Base-by-base conservation (phyloP, 768 basidiomycete species). In the Podaxis sp. region DNA sequence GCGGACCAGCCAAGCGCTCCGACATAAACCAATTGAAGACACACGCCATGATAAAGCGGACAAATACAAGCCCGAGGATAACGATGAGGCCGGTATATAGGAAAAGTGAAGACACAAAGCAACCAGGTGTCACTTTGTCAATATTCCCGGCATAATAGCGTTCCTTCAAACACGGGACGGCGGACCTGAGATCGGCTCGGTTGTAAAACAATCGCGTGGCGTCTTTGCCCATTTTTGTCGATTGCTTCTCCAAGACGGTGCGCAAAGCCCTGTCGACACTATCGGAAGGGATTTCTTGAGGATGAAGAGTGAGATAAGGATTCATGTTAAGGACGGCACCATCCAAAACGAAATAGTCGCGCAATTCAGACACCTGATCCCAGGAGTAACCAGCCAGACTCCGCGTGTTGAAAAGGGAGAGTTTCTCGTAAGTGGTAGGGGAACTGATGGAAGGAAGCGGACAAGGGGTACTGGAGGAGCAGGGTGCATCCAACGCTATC, bases 1-100 rank as follows among this genome's bases (percentile, higher is more conserved):
- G 92, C 25, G 92, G 85, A 10, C 86, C 85, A 16, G 94, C 90
- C 36, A 98, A 82, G 57, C 82, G 82, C 6, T 83, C 84, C 9
- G 95, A 95, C 52, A 98, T 76, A 78, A 93, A 96, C 97, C 97
- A 99, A 68, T 86, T 94, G 82, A 98, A 99, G 44, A 96, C 72
- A 72, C 93, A 93, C 0, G 97, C 97, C 96, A 99, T 98, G 67
- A 81, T 73, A 75, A 98, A 99, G 37, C 97, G 91, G 35, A 93
- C 87, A 63, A 98, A 74, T 35, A 99, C 91, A 62, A 99, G 86
- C 28, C 84, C 84, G 58, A 98, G 85, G 69, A 99, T 95, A 76
- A 98, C 87, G 72, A 93, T 84, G 60, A 99, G 82, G 59, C 93
- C 92, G 27, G 87, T 76, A 71, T 97, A 99, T 55, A 98, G 87